Conservation (phyloP, 2,329 filamentous ascomycete genomes). For the Lasiodiplodia sp. region DNA sequence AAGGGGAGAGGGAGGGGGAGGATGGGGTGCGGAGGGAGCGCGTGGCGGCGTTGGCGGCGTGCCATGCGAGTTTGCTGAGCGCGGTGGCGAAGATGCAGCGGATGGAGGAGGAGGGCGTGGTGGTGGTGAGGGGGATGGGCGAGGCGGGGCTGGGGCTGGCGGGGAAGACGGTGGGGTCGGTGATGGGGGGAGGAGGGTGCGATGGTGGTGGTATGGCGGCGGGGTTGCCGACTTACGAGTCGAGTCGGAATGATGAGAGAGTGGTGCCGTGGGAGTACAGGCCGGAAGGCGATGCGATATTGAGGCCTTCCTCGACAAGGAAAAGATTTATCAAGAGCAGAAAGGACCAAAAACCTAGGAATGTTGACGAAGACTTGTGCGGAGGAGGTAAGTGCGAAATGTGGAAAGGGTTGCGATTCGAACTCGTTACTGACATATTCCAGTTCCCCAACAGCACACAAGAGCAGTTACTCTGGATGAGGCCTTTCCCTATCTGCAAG, state of each 20-base stretch:
- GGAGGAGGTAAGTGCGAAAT: not conserved
- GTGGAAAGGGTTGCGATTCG: not conserved
- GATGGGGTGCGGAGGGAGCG: constrained; percentile 35
- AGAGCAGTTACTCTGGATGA: not conserved
- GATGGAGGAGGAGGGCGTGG: constrained; percentile 32
- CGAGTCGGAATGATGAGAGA: constrained; percentile 6
- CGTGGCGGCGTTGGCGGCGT: constrained; percentile 33
- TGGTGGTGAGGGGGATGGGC: not conserved
- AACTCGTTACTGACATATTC: not conserved
- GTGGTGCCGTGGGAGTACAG: constrained; percentile 11
- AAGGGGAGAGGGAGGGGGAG: not conserved
- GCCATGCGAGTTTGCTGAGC: constrained; percentile 39
- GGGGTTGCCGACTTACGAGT: not conserved
- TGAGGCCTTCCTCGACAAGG: not conserved
- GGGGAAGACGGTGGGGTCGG: not conserved
- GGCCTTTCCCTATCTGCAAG: not conserved
- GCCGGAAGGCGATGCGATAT: not conserved
- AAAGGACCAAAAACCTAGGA: not conserved
- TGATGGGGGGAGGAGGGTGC: not conserved
- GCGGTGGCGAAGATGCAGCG: constrained; percentile 41
- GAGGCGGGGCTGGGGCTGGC: not conserved
- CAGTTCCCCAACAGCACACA: not conserved
- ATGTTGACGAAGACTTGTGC: not conserved
- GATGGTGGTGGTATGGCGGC: not conserved
- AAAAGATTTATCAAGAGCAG: not conserved